A percentile compares a stretch with the other conserved stretches of the same genome.
phyloP scores from a whole-genome alignment of 2,329 filamentous ascomycete genomes.

The Diaporthe ilicicola region DNA sequence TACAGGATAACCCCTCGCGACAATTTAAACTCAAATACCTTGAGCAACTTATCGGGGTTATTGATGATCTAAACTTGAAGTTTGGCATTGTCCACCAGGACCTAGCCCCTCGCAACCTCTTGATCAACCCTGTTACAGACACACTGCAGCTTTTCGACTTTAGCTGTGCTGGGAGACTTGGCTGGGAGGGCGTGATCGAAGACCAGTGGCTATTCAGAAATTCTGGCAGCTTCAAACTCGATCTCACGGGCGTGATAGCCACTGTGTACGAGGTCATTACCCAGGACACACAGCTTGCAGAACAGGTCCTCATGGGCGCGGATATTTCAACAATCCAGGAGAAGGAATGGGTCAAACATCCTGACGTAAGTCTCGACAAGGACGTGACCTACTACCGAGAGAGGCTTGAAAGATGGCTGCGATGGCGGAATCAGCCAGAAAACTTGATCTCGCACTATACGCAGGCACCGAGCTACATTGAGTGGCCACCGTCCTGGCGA shows the following conservation, averaged over 20 bases:
- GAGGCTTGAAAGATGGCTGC: conserved; percentile 39
- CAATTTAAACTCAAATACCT: conserved; percentile 48
- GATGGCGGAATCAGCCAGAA: conserved; percentile 42
- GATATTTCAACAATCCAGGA: conserved; percentile 29
- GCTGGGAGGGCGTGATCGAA: not conserved
- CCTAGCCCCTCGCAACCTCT: conserved; percentile 47
- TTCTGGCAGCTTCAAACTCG: conserved; percentile 38
- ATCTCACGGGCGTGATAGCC: conserved; percentile 46
- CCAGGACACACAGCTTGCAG: conserved; percentile 37
- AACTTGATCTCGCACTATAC: conserved; percentile 12
- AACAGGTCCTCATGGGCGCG: conserved; percentile 38
- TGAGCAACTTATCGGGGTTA: conserved; percentile 45
- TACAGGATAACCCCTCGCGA: conserved; percentile 41
- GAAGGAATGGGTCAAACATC: conserved; percentile 7
- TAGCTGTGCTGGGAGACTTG: conserved; percentile 34
- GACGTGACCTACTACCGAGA: not conserved
- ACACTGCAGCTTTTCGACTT: conserved; percentile 48
- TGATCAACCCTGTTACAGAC: conserved; percentile 45
- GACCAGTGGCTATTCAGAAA: not conserved
- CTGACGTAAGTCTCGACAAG: not conserved
- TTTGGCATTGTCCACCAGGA: conserved; percentile 50
- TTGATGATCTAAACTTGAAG: conserved; percentile 49
- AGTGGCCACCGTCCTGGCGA: conserved; percentile 13
- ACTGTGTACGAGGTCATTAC: conserved; percentile 47
- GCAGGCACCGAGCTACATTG: not conserved